Conservation (phyloP, 2,329 filamentous ascomycete species). For the Stagonosporopsis chrysanthemi region DNA sequence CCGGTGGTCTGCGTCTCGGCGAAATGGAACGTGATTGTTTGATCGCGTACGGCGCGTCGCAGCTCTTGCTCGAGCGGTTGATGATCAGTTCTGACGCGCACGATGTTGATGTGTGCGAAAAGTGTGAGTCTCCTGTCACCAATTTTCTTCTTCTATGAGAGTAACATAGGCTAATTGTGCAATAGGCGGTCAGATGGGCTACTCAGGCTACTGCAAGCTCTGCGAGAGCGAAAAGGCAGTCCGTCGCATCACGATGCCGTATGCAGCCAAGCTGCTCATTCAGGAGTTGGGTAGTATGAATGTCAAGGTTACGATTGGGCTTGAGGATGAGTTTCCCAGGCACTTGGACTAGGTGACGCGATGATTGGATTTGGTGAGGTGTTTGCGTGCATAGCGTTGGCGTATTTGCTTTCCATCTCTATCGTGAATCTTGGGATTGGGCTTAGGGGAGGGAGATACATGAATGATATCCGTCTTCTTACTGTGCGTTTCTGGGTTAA, state of each 20-base stretch:
- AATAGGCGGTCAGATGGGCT: constrained; percentile 81
- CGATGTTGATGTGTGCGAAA: constrained; percentile 90
- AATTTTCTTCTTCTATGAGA: not conserved
- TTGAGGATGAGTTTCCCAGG: constrained; percentile 83
- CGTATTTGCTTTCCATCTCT: not conserved
- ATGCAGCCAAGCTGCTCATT: constrained; percentile 93
- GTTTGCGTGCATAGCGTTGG: constrained; percentile 17
- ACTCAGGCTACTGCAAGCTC: constrained; percentile 91
- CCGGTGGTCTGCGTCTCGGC: constrained; percentile 89
- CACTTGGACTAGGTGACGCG: constrained; percentile 4
- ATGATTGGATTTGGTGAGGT: not conserved
- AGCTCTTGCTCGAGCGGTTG: constrained; percentile 87
- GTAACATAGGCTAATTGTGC: not conserved
- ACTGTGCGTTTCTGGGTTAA: too few species aligned
- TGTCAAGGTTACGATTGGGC: constrained; percentile 87
- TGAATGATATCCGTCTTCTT: too few species aligned
- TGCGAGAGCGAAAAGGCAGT: constrained; percentile 87
- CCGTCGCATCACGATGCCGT: constrained; percentile 94
- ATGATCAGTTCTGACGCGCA: constrained; percentile 95
- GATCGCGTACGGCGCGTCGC: constrained; percentile 94
- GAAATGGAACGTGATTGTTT: constrained; percentile 99
- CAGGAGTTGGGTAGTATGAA: constrained; percentile 99
- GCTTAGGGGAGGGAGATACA: not conserved
- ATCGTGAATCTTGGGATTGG: not conserved
- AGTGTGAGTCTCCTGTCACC: constrained; percentile 58